Evolutionary conservation across 345 rosid species (phyloP), one percentile per base, ranked within the genome.

Genomic region (Erucastrum elatum): DNA sequence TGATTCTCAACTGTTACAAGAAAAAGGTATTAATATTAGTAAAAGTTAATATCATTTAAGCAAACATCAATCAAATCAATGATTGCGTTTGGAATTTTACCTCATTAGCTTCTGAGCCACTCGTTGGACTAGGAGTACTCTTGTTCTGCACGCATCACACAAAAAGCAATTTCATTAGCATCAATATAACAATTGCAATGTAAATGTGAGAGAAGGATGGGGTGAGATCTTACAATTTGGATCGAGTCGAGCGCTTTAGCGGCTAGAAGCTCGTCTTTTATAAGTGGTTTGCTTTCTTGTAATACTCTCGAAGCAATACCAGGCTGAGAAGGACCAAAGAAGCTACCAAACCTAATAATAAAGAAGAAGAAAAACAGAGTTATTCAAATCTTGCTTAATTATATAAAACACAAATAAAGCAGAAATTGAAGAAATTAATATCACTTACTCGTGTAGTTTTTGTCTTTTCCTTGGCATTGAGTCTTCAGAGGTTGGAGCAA

Each of bases 251-350:
- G 66, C 61, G 68, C 12, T 69, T 63, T 84, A 39, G 83, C 30
- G 2, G 87, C 80, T 74, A 83, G 64, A 60, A 84, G 84, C 72
- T 80, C 84, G 60, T 88, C 88, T 83, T 90, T 93, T 59, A 94
- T 75, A 31, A 92, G 75, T 12, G 93, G 75, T 84, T 94, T 92
- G 92, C 90, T 94, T 80, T 92, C 94, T 83, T 80, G 87, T 70
- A 94, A 88, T 26, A 92, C 97, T 84, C 96, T 88, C 59, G 78
- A 86, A 46, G 97, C 86, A 75, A 94, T 90, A 65, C 85, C 86
- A 51, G 97, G 88, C 78, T 85, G 86, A 33, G 97, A 88, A 75
- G 96, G 94, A 29, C 98, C 97, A 88, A 90, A 94, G 80, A 94
- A 94, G 27, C 94, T 90, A 35, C 98, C 97, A 83, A 51, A 33